phyloP scores from a whole-genome alignment of 176 grass and related monocot genomes.

The Oryza officinalis region DNA sequence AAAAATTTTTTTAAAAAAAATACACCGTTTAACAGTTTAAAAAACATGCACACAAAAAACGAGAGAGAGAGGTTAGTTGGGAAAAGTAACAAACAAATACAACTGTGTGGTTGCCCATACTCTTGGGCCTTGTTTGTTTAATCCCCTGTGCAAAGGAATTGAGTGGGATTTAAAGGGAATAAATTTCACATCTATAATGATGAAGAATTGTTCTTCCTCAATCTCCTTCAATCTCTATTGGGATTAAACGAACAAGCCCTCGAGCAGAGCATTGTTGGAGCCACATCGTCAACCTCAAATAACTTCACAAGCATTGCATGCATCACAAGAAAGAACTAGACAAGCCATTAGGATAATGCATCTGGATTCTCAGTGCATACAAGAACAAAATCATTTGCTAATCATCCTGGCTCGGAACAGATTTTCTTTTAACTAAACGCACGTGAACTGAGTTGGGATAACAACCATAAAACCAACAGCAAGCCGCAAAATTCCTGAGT shows the following conservation, averaged over 20 bases:
- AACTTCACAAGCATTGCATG: neutral
- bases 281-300: neutral
- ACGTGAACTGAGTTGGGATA: neutral
- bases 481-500: conserved; percentile 9
- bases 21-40: too few species aligned
- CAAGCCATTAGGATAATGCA: neutral
- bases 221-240: too few species aligned
- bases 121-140: neutral
- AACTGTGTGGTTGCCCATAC: neutral
- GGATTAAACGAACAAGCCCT: neutral
- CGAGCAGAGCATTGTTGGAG: neutral
- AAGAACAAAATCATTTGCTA: neutral
- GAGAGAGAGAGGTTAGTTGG: too few species aligned
- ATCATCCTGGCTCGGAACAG: neutral
- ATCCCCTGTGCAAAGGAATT: too few species aligned
- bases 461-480: neutral
- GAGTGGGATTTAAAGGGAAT: too few species aligned
- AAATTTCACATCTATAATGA: too few species aligned
- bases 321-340: neutral
- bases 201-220: too few species aligned
- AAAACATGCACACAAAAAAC: too few species aligned
- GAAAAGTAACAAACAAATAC: too few species aligned
- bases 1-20: too few species aligned
- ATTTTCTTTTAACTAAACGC: neutral
- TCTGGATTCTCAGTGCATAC: neutral